These are phyloP conservation scores for Pontederia crassipes DNA, from an alignment of 176 grass and related monocot genomes.

Conservation along the genomic window DNA sequence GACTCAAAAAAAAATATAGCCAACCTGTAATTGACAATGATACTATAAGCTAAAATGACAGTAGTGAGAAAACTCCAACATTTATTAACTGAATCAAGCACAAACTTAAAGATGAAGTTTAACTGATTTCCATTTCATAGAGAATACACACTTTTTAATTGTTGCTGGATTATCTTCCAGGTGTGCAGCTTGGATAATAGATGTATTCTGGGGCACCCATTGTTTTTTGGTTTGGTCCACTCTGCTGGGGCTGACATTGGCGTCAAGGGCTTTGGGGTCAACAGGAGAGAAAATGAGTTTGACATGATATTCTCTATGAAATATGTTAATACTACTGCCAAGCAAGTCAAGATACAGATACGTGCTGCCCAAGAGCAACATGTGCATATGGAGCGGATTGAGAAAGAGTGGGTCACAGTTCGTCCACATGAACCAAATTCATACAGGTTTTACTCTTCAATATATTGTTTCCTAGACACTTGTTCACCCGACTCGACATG, in stretches of 20 bases:
- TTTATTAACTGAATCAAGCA: too few species aligned
- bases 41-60: too few species aligned
- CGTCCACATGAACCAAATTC: constrained; percentile 35
- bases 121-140: not conserved
- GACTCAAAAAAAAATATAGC: too few species aligned
- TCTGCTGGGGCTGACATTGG: constrained; percentile 34
- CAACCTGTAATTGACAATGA: too few species aligned
- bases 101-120: too few species aligned
- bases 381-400: constrained; percentile 30
- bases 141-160: not conserved
- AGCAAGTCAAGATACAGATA: constrained; percentile 52
- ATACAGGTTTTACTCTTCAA: constrained; percentile 32
- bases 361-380: constrained; percentile 33
- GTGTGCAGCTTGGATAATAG: constrained; percentile 51
- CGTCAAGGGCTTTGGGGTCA: constrained; percentile 30
- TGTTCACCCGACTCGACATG: constrained; percentile 43
- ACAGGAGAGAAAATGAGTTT: constrained; percentile 21
- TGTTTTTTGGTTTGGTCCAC: constrained; percentile 49
- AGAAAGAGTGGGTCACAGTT: constrained; percentile 31
- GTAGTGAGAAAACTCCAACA: too few species aligned
- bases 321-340: constrained; percentile 47
- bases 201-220: constrained; percentile 35
- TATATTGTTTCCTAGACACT: constrained; percentile 29
- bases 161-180: constrained; percentile 20
- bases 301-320: constrained; percentile 66